These are phyloP conservation scores for Rutidosis leptorrhynchoides DNA, from an alignment of 129 eudicot species.

Conservation along the genomic window DNA sequence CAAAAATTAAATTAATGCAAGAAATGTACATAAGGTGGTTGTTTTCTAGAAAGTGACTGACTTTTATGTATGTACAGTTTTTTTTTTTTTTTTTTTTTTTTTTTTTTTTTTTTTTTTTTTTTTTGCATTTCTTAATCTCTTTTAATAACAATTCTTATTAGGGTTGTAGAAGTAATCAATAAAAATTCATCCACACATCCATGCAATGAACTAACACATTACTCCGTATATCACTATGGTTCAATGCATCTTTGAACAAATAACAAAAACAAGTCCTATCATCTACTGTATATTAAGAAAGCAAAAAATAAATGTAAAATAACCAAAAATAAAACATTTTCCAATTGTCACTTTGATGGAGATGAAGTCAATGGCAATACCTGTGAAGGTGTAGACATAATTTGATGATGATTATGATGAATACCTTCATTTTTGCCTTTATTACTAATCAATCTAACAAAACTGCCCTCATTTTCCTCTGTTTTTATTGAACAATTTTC, in stretches of 20 bases:
- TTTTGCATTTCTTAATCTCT: too few species aligned
- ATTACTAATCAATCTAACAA: slow-evolving; percentile 28
- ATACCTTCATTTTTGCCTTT: slow-evolving; percentile 39
- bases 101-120: too few species aligned
- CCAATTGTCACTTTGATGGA: slow-evolving; percentile 39
- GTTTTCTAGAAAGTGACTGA: too few species aligned
- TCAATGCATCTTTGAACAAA: slow-evolving; percentile 25
- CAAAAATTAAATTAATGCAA: too few species aligned
- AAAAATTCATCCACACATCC: slow-evolving; percentile 7
- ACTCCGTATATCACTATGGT: slow-evolving; percentile 19
- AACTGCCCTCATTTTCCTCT: slow-evolving; percentile 37
- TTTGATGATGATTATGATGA: slow-evolving; percentile 32
- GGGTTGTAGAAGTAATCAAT: too few species aligned
- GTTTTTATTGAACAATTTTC: slow-evolving; percentile 16
- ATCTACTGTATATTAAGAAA: slow-evolving; percentile 18
- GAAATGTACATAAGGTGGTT: too few species aligned
- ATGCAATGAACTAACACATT: neutral
- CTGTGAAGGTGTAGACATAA: slow-evolving; percentile 53
- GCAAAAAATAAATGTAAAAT: too few species aligned
- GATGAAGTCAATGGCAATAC: slow-evolving; percentile 85
- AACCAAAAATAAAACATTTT: too few species aligned
- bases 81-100: too few species aligned
- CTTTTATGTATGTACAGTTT: too few species aligned
- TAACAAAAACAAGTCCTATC: slow-evolving; percentile 20
- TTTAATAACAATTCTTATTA: too few species aligned